A percentile compares a stretch with the other conserved stretches of the same genome.
Conservation (phyloP, 2,329 filamentous ascomycete species). For the Microdochium trichocladiopsis region DNA sequence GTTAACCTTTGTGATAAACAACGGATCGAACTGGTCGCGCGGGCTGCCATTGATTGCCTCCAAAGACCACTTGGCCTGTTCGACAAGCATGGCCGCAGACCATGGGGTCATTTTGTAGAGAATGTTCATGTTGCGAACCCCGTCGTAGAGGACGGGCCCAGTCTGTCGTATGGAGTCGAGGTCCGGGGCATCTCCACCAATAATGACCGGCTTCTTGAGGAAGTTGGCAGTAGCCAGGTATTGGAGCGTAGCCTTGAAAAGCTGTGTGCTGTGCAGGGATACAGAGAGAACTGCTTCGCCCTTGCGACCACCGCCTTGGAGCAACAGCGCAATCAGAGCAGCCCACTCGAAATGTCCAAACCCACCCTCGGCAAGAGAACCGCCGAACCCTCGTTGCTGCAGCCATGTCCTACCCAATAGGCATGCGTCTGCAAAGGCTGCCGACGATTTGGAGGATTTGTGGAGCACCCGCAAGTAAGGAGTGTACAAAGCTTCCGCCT, state of each 20-base stretch:
- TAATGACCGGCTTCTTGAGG: conserved; percentile 54
- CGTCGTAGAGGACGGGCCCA: conserved; percentile 72
- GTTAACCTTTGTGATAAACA: conserved; percentile 65
- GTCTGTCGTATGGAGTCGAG: conserved; percentile 33
- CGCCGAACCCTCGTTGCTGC: conserved; percentile 73
- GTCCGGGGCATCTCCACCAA: conserved; percentile 36
- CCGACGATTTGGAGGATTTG: conserved; percentile 59
- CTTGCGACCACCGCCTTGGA: conserved; percentile 69
- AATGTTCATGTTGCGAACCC: conserved; percentile 66
- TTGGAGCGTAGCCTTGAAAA: conserved; percentile 93
- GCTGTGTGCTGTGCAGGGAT: conserved; percentile 81
- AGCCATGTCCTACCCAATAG: conserved; percentile 85
- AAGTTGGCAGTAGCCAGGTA: conserved; percentile 73
- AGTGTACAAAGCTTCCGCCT: conserved; percentile 67
- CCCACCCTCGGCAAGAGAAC: conserved; percentile 65
- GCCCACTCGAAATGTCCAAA: conserved; percentile 95
- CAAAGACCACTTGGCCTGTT: conserved; percentile 69
- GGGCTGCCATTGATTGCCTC: conserved; percentile 66
- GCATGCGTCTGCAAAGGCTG: conserved; percentile 75
- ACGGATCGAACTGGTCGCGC: conserved; percentile 74
- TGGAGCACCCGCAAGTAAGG: conserved; percentile 72
- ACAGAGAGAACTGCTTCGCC: conserved; percentile 67
- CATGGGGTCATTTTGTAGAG: conserved; percentile 86
- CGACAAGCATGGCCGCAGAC: conserved; percentile 68
- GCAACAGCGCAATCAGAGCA: conserved; percentile 67